Evolutionary conservation across 352 stramenopile species (phyloP), one percentile per base, ranked within the genome.

Genomic region (Globisporangium emineosum): DNA sequence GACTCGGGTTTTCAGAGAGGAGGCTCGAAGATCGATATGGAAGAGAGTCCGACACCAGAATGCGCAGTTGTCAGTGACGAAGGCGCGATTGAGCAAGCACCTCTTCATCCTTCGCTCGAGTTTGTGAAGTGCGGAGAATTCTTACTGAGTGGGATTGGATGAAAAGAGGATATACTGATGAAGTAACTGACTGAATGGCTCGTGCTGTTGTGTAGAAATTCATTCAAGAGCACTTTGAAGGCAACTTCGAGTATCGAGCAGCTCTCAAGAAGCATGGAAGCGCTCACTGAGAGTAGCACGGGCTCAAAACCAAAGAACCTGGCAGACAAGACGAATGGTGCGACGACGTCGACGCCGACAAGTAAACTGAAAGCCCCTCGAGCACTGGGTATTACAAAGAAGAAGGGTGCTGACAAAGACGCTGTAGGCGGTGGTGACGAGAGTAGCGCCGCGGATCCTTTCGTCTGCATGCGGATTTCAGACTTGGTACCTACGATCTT

Each of bases 401-500:
- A 57, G 51, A 37, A 33, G 45, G 5, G 2, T 10, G 12, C n/a
- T 5, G 64, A 32, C 13, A 51, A 33, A 57, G 64, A 43, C 8
- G 23, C 29, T n/a, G 23, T 25, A 0, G 5, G 12, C 5, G 7
- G 3, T 7, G 25, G 2, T 21, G 40, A 47, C 13, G 32, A 40
- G 3, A 35, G 19, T 13, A 21, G 30, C 7, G 29, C n/a, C 29
- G 57, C 70, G 1, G 75, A 85, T 53, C 74, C 67, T 23, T 73
- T 79, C 56, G 43, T 79, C 27, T 82, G 64, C 57, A 62, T 71
- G 60, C 67, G 45, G 42, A 69, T 85, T 0, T 69, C 66, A 1
- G 68, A 75, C 17, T 21, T 84, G 76, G 73, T 79, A 60, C 13
- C 47, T 12, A 45, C 40, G 40, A n/a, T 0, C 7, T 25, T 7